Percentiles rank a stretch among this genome's conserved stretches.
Evolutionary conservation across 2,329 filamentous ascomycete genomes (phyloP).

Genomic region (Penicillium sp.): DNA sequence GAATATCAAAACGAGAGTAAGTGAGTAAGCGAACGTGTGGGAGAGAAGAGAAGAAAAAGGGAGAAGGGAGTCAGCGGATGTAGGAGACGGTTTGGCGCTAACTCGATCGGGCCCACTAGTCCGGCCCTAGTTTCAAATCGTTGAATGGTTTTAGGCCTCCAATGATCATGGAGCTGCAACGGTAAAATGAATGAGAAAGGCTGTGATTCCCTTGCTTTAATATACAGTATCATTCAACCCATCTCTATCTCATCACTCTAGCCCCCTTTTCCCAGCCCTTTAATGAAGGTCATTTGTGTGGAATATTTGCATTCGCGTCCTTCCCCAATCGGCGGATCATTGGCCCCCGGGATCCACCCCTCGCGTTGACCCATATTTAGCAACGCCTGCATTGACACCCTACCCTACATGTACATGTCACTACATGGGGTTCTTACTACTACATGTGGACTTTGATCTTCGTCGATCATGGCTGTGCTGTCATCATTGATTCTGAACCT

Average conservation of each 20-base stretch:
- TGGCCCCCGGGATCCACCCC: constrained; percentile 1
- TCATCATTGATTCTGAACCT: neutral
- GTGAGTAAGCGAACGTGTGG: constrained; percentile 2
- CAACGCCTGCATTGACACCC: constrained; percentile 1
- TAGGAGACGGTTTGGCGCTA: constrained; percentile 10
- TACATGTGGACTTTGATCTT: neutral
- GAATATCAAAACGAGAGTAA: constrained; percentile 1
- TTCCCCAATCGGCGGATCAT: neutral
- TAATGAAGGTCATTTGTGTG: neutral
- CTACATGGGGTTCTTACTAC: neutral
- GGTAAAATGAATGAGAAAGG: neutral
- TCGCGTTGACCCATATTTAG: constrained; percentile 4
- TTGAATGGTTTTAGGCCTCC: constrained; percentile 5
- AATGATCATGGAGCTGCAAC: neutral
- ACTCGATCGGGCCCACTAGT: constrained; percentile 10
- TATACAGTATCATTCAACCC: neutral
- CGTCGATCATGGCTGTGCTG: neutral
- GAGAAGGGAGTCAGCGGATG: constrained; percentile 4
- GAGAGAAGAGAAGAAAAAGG: constrained; percentile 1
- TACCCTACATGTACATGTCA: constrained; percentile 3
- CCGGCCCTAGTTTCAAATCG: constrained; percentile 15
- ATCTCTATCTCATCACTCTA: neutral
- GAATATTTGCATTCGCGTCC: constrained; percentile 1
- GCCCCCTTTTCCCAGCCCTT: neutral
- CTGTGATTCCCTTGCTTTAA: neutral